phyloP scores from a whole-genome alignment of 495 filamentous ascomycete genomes.

The Podospora didyma region DNA sequence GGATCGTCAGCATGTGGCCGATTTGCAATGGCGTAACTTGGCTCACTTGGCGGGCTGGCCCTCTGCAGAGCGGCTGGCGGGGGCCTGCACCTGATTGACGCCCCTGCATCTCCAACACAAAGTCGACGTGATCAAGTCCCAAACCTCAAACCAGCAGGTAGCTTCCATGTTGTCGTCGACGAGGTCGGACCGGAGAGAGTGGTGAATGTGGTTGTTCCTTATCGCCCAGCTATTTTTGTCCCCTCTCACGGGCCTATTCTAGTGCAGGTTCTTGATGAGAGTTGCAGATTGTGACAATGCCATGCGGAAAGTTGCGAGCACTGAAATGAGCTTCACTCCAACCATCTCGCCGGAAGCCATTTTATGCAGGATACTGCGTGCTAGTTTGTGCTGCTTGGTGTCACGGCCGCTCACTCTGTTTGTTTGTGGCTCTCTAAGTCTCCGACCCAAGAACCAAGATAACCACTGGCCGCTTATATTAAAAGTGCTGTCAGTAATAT shows the following conservation, averaged over 20 bases:
- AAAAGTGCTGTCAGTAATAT: slow-evolving; percentile 12
- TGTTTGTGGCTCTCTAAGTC: slow-evolving; percentile 2
- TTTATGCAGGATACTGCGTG: background rate
- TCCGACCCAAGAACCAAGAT: slow-evolving; percentile 25
- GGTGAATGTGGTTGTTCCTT: background rate
- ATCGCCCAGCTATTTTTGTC: slow-evolving; percentile 12
- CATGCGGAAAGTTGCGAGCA: background rate
- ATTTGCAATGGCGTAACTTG: background rate
- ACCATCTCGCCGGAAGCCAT: slow-evolving; percentile 3
- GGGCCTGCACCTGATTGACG: no score
- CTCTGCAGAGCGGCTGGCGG: background rate
- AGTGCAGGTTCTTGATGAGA: background rate
- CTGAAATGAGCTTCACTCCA: slow-evolving; percentile 22
- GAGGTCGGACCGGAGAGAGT: no score
- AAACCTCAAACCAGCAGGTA: no score
- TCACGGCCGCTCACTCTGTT: background rate
- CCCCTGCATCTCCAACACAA: no score
- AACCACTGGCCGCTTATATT: slow-evolving; percentile 12
- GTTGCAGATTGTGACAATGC: background rate
- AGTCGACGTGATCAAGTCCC: no score
- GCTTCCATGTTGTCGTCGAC: no score
- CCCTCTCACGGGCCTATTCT: background rate
- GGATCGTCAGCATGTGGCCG: background rate
- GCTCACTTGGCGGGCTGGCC: background rate
- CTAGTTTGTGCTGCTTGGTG: background rate